Base-by-base conservation (phyloP, 140 eudicot genomes). In the Stevia rebaudiana region DNA sequence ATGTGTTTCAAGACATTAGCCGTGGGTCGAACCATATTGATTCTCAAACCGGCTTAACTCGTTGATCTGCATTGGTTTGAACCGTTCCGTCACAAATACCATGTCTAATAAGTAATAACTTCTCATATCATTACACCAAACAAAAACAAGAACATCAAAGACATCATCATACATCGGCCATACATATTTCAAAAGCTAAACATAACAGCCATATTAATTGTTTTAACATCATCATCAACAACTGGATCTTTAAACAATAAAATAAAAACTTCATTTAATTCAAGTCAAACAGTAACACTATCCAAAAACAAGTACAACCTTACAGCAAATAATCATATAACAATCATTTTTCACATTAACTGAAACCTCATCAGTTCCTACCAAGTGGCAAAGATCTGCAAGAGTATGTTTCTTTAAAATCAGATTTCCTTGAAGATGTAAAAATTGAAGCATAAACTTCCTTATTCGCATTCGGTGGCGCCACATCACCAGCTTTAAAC, bases 311-410 rank as follows among this genome's bases (percentile, higher is more conserved):
- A 67, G 43, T 68, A 67, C 65, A 67, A 56, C 48, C 37, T 70
- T 52, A 51, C 25, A 61, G 13, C 19, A 59, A 61, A 68, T 22
- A 63, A 31, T 59, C 50, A 46, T 61, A 49, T 44, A 58, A 35
- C 71, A 1, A 60, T 6, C 40, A 41, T 9, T 17, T 72, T 51
- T 51, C 74, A 48, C 42, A 59, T 31, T 15, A 71, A 55, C 18
- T 6, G 42, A 47, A 47, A 60, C 40, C 46, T 4, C n/a, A 2
- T 86, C 86, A 90, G 61, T 90, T 90, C 58, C 97, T 80, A 16
- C 97, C 97, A 58, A 90, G 88, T 0, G 97, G 97, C 74, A 90
- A 74, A 5, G 97, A 84, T 52, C 97, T 84, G 75, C 97, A 90
- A 44, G 85, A 66, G 65, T 80, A 90, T 0, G 97, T 90, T 67